These are phyloP conservation scores for Vaccinium darrowii DNA, from an alignment of 148 eudicot genomes.

Conservation along the genomic window DNA sequence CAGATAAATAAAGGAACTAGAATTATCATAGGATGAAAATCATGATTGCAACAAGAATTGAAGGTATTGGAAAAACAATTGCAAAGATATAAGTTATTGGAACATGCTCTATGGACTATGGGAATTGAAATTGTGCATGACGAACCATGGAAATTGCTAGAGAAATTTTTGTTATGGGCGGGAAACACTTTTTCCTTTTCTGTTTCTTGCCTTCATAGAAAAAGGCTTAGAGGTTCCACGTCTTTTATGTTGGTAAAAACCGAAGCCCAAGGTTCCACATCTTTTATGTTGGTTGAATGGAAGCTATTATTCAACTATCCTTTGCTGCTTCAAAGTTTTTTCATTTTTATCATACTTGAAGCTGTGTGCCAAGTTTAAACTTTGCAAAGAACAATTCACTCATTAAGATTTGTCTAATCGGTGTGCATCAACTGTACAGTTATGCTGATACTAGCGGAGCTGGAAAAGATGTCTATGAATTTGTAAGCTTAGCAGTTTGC, in stretches of 20 bases:
- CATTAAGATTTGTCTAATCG: neutral
- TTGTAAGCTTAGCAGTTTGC: slow-evolving; percentile 38
- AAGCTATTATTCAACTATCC: neutral
- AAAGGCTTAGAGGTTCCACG: neutral
- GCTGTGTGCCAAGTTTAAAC: neutral
- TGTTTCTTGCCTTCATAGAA: neutral
- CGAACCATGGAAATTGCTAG: neutral
- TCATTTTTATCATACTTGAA: neutral
- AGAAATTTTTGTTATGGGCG: neutral
- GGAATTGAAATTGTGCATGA: neutral
- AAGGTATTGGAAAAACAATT: neutral
- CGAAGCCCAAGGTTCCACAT: neutral
- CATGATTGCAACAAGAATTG: neutral
- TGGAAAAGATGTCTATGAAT: slow-evolving; percentile 74
- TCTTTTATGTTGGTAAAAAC: neutral
- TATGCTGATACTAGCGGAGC: slow-evolving; percentile 81
- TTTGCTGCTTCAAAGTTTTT: neutral
- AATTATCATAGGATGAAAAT: neutral
- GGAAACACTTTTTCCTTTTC: neutral
- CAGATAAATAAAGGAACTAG: neutral
- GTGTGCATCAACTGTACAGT: slow-evolving; percentile 26
- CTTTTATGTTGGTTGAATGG: neutral
- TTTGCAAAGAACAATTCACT: neutral
- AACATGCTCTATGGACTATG: neutral
- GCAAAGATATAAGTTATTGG: neutral